These are phyloP conservation scores for Peribolospora kevripleyi DNA, from an alignment of 768 basidiomycete genomes.

Conservation along the genomic window DNA sequence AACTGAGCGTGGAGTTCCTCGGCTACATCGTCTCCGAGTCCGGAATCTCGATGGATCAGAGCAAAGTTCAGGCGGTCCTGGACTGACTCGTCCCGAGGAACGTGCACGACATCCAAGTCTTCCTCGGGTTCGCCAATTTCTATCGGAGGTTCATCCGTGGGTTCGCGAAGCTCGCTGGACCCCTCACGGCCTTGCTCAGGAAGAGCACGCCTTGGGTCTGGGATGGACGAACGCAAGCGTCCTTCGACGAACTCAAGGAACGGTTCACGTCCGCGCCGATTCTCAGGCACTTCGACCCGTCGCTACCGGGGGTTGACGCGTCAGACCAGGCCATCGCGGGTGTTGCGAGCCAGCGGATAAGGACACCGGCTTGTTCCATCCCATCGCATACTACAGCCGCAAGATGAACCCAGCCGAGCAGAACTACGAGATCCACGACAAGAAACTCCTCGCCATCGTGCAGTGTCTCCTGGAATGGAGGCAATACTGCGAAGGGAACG, in stretches of 20 bases:
- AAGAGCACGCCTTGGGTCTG: slow-evolving; percentile 6
- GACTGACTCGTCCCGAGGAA: slow-evolving; percentile 22
- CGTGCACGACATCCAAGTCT: slow-evolving; percentile 21
- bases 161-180: slow-evolving; percentile 19
- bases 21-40: slow-evolving; percentile 13
- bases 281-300: slow-evolving; percentile 8
- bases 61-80: slow-evolving; percentile 22
- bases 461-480: slow-evolving; percentile 16
- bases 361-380: slow-evolving; percentile 1
- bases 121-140: slow-evolving; percentile 28
- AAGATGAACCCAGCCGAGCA: slow-evolving; percentile 16
- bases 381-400: slow-evolving; percentile 21
- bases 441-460: slow-evolving; percentile 29
- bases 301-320: slow-evolving; percentile 11
- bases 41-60: slow-evolving; percentile 21
- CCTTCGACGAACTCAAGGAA: slow-evolving; percentile 6
- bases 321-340: slow-evolving; percentile 17
- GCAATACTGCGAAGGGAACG: slow-evolving; percentile 19
- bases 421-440: slow-evolving; percentile 31
- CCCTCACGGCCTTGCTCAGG: slow-evolving; percentile 9
- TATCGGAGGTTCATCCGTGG: slow-evolving; percentile 23
- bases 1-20: not conserved
- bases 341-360: slow-evolving; percentile 14
- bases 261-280: slow-evolving; percentile 5
- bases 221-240: not conserved